A percentile compares a stretch with the other conserved stretches of the same genome.
Evolutionary conservation across 2,329 filamentous ascomycete species (phyloP).

Genomic region (Ophiostoma novo-ulmi): DNA sequence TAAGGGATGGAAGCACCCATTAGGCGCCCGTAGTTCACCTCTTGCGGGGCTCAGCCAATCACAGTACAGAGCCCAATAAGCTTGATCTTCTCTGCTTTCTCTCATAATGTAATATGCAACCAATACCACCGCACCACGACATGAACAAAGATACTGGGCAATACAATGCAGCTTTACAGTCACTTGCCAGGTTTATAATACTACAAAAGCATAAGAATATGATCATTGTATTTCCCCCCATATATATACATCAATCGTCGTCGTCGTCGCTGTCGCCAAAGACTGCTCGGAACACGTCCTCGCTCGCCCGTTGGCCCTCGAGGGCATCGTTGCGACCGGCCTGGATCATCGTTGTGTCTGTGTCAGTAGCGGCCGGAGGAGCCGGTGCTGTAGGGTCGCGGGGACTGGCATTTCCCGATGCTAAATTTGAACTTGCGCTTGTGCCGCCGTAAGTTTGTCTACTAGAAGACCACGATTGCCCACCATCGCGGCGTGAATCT

Average conservation of each 20-base stretch:
- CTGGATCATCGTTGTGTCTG: conserved; percentile 45
- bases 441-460: neutral
- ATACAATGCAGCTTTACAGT: neutral
- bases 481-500: conserved; percentile 26
- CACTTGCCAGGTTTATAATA: neutral
- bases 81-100: neutral
- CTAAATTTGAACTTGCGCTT: neutral
- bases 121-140: neutral
- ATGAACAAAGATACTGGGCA: neutral
- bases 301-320: conserved; percentile 67
- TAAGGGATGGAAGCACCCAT: conserved; percentile 6
- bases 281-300: conserved; percentile 83
- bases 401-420: no score
- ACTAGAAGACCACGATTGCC: conserved; percentile 15
- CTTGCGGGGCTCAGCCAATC: conserved; percentile 10
- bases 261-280: conserved; percentile 78
- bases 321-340: conserved; percentile 72
- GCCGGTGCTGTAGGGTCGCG: neutral
- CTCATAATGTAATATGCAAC: neutral
- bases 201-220: neutral
- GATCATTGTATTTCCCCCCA: neutral
- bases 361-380: conserved; percentile 30
- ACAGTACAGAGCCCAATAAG: neutral
- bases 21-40: conserved; percentile 14
- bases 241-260: conserved; percentile 32